Base-by-base conservation (phyloP, 164 flowering plant genomes). In the Aristolochia fimbriata region DNA sequence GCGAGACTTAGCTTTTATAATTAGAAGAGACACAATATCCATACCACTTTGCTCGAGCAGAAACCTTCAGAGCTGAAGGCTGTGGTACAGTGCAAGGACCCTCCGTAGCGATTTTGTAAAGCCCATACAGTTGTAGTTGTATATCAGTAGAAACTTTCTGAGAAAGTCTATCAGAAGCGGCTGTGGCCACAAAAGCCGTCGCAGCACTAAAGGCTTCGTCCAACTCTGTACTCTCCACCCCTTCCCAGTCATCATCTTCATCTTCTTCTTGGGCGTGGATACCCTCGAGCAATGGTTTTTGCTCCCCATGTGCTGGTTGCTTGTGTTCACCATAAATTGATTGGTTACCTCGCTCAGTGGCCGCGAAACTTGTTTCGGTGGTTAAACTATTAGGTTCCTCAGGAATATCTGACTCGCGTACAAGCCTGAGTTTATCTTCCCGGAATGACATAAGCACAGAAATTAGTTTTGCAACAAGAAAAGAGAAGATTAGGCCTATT, bases 121-220 rank as follows among this genome's bases (percentile, higher is more conserved):
- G 51, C 8, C 86, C 97, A 64, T 94, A 94, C 0, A 94, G 87
- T 83, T 87, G 87, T 76, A 94, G 59, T 64, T 88, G 97, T 51
- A 77, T 70, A 48, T 91, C 99, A 59, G 47, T 79, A 0, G 95
- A 74, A 6, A 86, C 95, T 71, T 83, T 88, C 74, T 70, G 76
- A 1, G 86, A 73, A 17, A 70, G 43, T 48, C 91, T 70, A 71
- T 89, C 93, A 1, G 95, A 81, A 15, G 99, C 99, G 2, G 96
- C 62, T 0, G 97, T 79, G 0, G 97, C 99, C 43, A 94, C 96
- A 66, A 94, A 94, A 4, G 97, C 81, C 27, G 91, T 83, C 5
- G 99, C 99, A 11, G 97, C 99, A 72, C 88, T 88, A 54, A 94
- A 94, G 6, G 68, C 71, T 71, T 91, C 99, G 65, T 94, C 99